phyloP scores from a whole-genome alignment of 768 basidiomycete genomes.

The Nidula microcarpa region DNA sequence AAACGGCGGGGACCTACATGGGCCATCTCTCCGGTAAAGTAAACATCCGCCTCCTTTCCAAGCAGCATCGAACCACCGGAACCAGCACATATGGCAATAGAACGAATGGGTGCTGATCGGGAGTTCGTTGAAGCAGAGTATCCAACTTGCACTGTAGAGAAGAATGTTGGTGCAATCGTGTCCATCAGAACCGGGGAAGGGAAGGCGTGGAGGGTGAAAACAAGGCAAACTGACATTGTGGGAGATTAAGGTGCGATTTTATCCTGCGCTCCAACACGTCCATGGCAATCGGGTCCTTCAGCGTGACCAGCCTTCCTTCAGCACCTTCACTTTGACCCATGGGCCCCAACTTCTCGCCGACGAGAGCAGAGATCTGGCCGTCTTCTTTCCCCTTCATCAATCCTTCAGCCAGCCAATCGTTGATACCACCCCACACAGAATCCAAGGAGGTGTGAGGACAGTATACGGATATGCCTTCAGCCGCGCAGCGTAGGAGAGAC shows the following conservation, averaged over 20 bases:
- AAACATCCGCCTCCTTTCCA: conserved; percentile 76
- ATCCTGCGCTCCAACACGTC: conserved; percentile 61
- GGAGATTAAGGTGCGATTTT: conserved; percentile 58
- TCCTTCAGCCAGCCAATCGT: conserved; percentile 80
- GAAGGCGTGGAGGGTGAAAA: conserved; percentile 7
- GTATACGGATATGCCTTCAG: conserved; percentile 82
- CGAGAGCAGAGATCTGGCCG: conserved; percentile 32
- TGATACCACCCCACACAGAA: conserved; percentile 78
- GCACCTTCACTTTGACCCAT: conserved; percentile 45
- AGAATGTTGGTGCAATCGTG: conserved; percentile 5
- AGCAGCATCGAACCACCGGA: conserved; percentile 77
- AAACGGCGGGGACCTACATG: conserved; percentile 51
- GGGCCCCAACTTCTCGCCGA: conserved; percentile 35
- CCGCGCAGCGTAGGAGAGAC: conserved; percentile 75
- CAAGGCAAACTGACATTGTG: conserved; percentile 24
- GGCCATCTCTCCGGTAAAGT: conserved; percentile 90
- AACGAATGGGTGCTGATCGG: conserved; percentile 36
- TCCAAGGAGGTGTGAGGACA: conserved; percentile 89
- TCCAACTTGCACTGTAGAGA: conserved; percentile 61
- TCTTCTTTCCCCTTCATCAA: conserved; percentile 34
- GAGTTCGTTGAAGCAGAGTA: conserved; percentile 28
- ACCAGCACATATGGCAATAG: conserved; percentile 90
- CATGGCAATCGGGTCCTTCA: conserved; percentile 56
- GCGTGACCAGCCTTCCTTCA: conserved; percentile 64
- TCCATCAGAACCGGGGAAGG: conserved; percentile 13